Base-by-base conservation (phyloP, 805 yeast genomes). In the Kazachstania bromeliacearum region DNA sequence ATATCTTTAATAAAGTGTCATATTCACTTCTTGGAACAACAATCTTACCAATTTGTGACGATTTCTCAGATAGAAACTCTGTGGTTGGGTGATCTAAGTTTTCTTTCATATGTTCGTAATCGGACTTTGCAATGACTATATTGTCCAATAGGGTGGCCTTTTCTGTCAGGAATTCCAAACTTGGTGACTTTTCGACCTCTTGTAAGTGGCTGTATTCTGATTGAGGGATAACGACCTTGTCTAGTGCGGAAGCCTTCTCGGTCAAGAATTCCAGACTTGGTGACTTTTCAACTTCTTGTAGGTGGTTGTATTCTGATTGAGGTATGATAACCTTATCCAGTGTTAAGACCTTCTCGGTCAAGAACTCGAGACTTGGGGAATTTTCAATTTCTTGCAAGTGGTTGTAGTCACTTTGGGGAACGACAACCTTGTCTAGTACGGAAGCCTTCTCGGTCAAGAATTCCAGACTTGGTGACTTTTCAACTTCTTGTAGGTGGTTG, bases 401-500 rank as follows among this genome's bases (percentile, higher is more conserved):
- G 7, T 31, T 21, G 10, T 24, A 17, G 20, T 36, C 27, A 23
- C 19, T 23, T 13, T 31, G 26, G 13, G 25, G 31, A 7, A 35
- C 17, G 1, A 32, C 19, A 8, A 21, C 20, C 15, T 21, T 36
- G 3, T 32, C 20, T 10, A 25, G 26, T 10, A 18, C n/a, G 19
- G 13, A 25, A n/a, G 28, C 15, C 18, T 35, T 35, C 9, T 45
- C 41, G 25, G 37, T 36, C 3, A 48, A 20, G 16, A 35, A 27
- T 9, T 40, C 47, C 4, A 37, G 12, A 1, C 38, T 25, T 12
- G 48, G 48, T 17, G 34, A 25, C n/a, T 35, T 28, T 4, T 40
- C n/a, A 15, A 28, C 26, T 9, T 42, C 37, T 4, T 41, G 38
- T 21, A 56, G 15, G 3, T 10, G 14, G 9, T 30, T 28, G 28